Evolutionary conservation across 208 protist species (phyloP), one percentile per base, ranked within the genome.

Genomic region (Leishmania lainsoni): DNA sequence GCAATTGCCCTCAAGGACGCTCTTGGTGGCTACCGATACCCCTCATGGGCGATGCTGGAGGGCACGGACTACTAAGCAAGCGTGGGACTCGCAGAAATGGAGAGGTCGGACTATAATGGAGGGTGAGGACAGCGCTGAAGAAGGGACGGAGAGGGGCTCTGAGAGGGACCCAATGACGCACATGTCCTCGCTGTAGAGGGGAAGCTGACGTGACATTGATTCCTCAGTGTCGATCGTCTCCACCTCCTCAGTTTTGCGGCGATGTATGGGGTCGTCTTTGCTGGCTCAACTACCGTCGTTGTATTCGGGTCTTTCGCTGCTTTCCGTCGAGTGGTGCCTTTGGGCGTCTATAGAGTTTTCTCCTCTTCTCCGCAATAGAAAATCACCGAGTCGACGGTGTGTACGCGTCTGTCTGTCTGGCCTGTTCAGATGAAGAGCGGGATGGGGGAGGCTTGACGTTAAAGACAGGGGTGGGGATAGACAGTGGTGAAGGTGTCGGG

Each of bases 11-110:
- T 97, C 48, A 81, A 91, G 58, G 80, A 90, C n/a, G 81, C 75
- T 22, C 83, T 95, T 5, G 91, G 92, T 32, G 94, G 94, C 45
- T 97, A 96, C 82, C 90, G 92, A 75, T 97, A 97, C 80, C 94
- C 94, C 0, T 80, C 89, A 35, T 97, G 94, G 94, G 90, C 91
- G 17, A 12, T 86, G 59, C 85, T 95, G 14, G 86, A 94, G 68
- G 87, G 90, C n/a, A 42, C 54, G 39, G 86, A 91, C 73, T 89
- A 75, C 59, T 86, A 70, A 58, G 1, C 9, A 71, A 20, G 17
- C 0, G 51, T 20, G n/a, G n/a, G 32, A 52, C 10, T 58, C 39
- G 39, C 10, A 0, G 59, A 29, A 26, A 32, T 20, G 5, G 42
- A 52, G 29, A 45, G 29, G 17, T 22, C 22, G 22, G 39, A 39